Evolutionary conservation across 768 basidiomycete genomes (phyloP).

Genomic region (Baorangia bicolor): DNA sequence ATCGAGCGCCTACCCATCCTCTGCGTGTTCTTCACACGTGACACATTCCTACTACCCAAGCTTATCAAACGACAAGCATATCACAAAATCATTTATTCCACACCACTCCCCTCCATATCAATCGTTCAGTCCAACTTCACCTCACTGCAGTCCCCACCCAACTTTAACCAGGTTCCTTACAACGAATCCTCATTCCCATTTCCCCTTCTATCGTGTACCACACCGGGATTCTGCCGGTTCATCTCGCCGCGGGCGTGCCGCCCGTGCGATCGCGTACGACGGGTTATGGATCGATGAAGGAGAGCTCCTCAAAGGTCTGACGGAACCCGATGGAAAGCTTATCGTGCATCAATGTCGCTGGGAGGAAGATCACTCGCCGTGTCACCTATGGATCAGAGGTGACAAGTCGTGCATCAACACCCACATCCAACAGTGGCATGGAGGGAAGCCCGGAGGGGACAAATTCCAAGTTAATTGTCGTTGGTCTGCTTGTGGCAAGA

Average conservation of each 20-base stretch:
- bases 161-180: background rate
- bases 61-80: background rate
- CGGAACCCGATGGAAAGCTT: background rate
- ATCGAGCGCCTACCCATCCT: background rate
- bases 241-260: background rate
- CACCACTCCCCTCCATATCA: background rate
- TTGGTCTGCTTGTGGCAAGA: constrained; percentile 15
- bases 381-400: constrained; percentile 16
- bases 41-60: background rate
- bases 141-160: background rate
- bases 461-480: constrained; percentile 5
- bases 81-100: background rate
- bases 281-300: constrained; percentile 13
- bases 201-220: background rate
- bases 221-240: background rate
- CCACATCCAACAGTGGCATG: constrained; percentile 23
- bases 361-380: constrained; percentile 5
- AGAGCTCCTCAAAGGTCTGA: constrained; percentile 6
- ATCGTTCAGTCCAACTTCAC: background rate
- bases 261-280: constrained; percentile 3
- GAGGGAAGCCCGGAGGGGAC: constrained; percentile 7
- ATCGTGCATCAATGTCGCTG: constrained; percentile 11
- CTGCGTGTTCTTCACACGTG: background rate
- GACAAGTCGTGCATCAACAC: constrained; percentile 13
- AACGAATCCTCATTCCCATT: too few species aligned